phyloP scores from a whole-genome alignment of 805 yeast genomes.

The Alloascoidea africana region DNA sequence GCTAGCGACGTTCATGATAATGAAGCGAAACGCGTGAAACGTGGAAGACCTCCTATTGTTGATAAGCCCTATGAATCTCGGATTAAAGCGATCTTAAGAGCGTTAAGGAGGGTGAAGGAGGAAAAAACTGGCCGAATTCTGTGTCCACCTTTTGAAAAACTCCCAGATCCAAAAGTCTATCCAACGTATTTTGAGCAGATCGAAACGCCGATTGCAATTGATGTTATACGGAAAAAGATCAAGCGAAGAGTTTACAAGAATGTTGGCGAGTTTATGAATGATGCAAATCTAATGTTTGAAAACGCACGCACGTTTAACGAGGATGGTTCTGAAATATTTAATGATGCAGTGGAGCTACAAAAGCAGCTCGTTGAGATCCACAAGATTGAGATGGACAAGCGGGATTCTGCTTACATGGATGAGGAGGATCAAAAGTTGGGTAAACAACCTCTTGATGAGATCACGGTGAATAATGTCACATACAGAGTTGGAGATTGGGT shows the following conservation, averaged over 20 bases:
- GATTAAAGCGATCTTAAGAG: conserved; percentile 74
- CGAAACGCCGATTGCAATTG: conserved; percentile 25
- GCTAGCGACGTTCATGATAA: conserved; percentile 12
- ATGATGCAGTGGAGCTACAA: conserved; percentile 52
- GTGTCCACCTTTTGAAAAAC: conserved; percentile 58
- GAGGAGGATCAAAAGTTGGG: conserved; percentile 43
- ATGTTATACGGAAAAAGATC: conserved; percentile 54
- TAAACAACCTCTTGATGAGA: conserved; percentile 68
- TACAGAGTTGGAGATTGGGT: conserved; percentile 95
- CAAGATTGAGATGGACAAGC: conserved; percentile 61
- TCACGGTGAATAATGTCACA: conserved; percentile 52
- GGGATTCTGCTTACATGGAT: conserved; percentile 58
- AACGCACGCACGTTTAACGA: conserved; percentile 58
- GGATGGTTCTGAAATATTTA: conserved; percentile 38
- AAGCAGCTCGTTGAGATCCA: conserved; percentile 36
- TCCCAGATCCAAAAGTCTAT: conserved; percentile 51
- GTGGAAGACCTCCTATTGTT: conserved; percentile 86
- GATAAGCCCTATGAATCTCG: conserved; percentile 87
- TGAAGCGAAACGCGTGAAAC: conserved; percentile 37
- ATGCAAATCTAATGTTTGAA: conserved; percentile 57
- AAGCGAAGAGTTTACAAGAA: conserved; percentile 70
- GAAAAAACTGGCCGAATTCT: conserved; percentile 32
- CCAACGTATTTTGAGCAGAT: conserved; percentile 32
- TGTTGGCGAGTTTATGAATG: conserved; percentile 65
- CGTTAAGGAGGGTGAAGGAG: conserved; percentile 57